Conservation (phyloP, 257 asterid genomes). For the Oldenlandia corymbosa region DNA sequence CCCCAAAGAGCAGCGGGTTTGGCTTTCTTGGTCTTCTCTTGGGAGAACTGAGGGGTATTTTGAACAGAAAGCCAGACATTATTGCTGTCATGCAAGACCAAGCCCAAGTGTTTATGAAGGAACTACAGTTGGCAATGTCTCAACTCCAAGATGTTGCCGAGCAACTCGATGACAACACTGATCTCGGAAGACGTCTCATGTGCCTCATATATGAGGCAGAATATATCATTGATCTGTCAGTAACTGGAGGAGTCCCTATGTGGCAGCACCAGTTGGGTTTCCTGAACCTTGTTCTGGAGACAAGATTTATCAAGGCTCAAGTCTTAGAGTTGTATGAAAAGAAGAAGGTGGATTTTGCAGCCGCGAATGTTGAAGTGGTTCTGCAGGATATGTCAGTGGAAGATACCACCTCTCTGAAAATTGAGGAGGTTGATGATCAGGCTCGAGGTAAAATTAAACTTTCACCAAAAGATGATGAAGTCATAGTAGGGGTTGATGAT, state of each 20-base stretch:
- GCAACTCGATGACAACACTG: background rate
- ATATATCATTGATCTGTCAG: slow-evolving; percentile 1
- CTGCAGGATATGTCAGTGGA: background rate
- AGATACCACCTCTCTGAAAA: too few species aligned
- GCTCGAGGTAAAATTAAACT: too few species aligned
- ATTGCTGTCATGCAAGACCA: background rate
- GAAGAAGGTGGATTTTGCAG: too few species aligned
- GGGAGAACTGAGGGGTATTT: slow-evolving; percentile 7
- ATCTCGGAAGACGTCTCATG: background rate
- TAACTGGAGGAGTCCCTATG: background rate
- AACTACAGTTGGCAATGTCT: background rate
- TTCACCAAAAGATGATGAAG: background rate
- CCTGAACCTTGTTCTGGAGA: background rate
- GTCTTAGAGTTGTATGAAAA: background rate
- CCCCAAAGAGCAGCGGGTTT: slow-evolving; percentile 12
- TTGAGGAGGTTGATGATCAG: too few species aligned
- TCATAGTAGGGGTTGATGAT: background rate
- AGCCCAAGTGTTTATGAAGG: background rate
- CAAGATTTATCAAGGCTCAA: background rate
- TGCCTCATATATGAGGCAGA: slow-evolving; percentile 10
- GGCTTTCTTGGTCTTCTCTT: slow-evolving; percentile 11
- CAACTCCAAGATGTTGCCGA: background rate
- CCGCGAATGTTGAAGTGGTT: background rate
- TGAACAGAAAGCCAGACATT: background rate
- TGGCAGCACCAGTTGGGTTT: slow-evolving; percentile 5